Evolutionary conservation across 225 moss, liverwort and hornwort genomes (phyloP), one percentile per base, ranked within the genome.

Genomic region (Rhytidiadelphus loreus): DNA sequence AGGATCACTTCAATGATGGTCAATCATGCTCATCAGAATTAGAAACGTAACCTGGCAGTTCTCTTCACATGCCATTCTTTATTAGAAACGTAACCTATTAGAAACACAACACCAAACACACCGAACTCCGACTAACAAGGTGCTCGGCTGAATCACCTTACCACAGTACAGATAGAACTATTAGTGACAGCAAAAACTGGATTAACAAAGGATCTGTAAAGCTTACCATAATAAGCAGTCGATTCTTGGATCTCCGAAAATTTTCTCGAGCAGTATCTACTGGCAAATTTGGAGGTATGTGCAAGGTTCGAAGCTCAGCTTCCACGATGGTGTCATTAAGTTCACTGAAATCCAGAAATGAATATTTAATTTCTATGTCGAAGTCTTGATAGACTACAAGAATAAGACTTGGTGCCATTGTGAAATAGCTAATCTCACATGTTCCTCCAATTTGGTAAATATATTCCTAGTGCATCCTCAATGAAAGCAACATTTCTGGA

Each of bases 271-370:
- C 95, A 33, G 41, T 62, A 28, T 96, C 92, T 41, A 87, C 86
- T 58, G 93, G 96, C 83, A 99, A 85, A 62, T 92, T 86, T 77
- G 97, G 98, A 86, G 98, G 98, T 69, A 95, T 95, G 58, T 93
- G 94, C 85, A 96, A 90, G 74, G 96, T 99, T 76, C 98, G 95
- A 83, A 99, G 92, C 91, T 99, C 96, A 68, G 98, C 98, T 91
- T 99, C 98, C 57, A 99, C 97, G 88, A 97, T 95, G 62, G 98
- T 99, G 85, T 99, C 98, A 84, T 99, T 96, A 16, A 99, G 88
- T 87, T 97, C 97, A 92, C 98, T 99, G 86, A 85, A 83, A 93
- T 82, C 75, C 90, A 71, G 73, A 82, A 87, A 87, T 60, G 18
- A 64, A 66, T 37, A 44, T 28, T 89, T 82, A 84, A 46, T 92